Conservation (phyloP, 441 rosid genomes). For the Erodium trifolium region DNA sequence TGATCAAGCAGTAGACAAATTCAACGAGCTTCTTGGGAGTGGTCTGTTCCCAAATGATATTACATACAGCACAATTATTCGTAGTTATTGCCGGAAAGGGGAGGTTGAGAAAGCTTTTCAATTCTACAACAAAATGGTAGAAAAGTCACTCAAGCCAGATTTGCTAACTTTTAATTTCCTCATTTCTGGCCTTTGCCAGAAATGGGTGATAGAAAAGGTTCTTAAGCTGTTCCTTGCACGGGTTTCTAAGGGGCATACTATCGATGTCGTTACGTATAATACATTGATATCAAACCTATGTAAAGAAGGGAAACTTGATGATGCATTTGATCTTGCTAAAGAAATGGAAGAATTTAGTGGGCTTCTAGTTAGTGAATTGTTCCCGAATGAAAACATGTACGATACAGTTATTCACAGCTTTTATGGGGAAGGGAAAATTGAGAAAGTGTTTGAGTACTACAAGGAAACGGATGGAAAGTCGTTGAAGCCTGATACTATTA, state of each 20-base stretch:
- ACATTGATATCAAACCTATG: constrained; percentile 69
- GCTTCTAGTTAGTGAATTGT: constrained; percentile 18
- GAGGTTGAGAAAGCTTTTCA: constrained; percentile 69
- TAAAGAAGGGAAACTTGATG: constrained; percentile 51
- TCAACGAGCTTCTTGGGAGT: constrained; percentile 57
- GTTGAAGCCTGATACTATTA: constrained; percentile 53
- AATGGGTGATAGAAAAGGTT: constrained; percentile 64
- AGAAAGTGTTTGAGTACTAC: constrained; percentile 75
- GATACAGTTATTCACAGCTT: constrained; percentile 63
- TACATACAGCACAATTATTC: constrained; percentile 65
- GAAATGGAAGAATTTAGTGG: constrained; percentile 46
- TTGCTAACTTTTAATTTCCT: constrained; percentile 72
- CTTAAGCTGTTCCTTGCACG: constrained; percentile 38
- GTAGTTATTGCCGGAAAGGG: constrained; percentile 63
- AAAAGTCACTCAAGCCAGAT: constrained; percentile 57
- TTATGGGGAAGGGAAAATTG: constrained; percentile 60
- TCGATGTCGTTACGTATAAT: constrained; percentile 77
- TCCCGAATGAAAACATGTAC: constrained; percentile 63
- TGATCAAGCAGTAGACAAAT: constrained; percentile 53
- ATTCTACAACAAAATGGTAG: constrained; percentile 62
- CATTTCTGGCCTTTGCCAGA: constrained; percentile 58
- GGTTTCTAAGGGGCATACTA: constrained; percentile 46
- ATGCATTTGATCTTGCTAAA: constrained; percentile 62
- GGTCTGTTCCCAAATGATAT: constrained; percentile 58
- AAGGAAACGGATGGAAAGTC: constrained; percentile 57